These are phyloP conservation scores for Botrytis paeoniae DNA, from an alignment of 2,329 filamentous ascomycete genomes.

Conservation along the genomic window DNA sequence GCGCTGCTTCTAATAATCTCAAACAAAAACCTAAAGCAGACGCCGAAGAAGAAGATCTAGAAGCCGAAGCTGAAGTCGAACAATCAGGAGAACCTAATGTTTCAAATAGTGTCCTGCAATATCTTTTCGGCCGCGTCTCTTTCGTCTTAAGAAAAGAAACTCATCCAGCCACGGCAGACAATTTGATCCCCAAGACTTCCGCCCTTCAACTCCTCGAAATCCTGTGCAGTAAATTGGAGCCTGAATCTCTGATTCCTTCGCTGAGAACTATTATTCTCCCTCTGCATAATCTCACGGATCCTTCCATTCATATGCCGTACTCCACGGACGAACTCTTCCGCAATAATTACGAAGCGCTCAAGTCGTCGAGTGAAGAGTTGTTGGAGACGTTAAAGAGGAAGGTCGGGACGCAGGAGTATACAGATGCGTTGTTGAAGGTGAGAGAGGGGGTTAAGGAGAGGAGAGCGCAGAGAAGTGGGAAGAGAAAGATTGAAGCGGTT, in stretches of 20 bases:
- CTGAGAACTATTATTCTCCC: conserved; percentile 64
- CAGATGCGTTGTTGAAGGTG: conserved; percentile 69
- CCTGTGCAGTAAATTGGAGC: conserved; percentile 60
- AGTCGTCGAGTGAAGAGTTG: conserved; percentile 69
- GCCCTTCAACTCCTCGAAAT: conserved; percentile 72
- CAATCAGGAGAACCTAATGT: conserved; percentile 23
- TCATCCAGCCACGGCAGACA: conserved; percentile 56
- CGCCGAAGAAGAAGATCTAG: conserved; percentile 42
- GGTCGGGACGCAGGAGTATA: conserved; percentile 76
- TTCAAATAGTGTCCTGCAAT: conserved; percentile 57
- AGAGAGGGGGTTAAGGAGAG: conserved; percentile 69
- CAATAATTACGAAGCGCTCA: conserved; percentile 65
- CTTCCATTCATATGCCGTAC: conserved; percentile 67
- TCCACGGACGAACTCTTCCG: conserved; percentile 69
- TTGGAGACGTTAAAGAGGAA: conserved; percentile 83
- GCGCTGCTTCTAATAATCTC: conserved; percentile 56
- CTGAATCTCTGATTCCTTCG: conserved; percentile 56
- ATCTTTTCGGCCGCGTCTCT: conserved; percentile 75
- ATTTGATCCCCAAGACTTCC: conserved; percentile 70
- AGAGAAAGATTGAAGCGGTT: conserved; percentile 87
- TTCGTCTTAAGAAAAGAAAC: conserved; percentile 76
- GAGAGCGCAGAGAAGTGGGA: conserved; percentile 71
- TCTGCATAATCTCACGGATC: conserved; percentile 81
- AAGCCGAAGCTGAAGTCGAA: conserved; percentile 40
- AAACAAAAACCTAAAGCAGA: conserved; percentile 44